Conservation (phyloP, 495 filamentous ascomycete genomes). For the Poronia punctata region DNA sequence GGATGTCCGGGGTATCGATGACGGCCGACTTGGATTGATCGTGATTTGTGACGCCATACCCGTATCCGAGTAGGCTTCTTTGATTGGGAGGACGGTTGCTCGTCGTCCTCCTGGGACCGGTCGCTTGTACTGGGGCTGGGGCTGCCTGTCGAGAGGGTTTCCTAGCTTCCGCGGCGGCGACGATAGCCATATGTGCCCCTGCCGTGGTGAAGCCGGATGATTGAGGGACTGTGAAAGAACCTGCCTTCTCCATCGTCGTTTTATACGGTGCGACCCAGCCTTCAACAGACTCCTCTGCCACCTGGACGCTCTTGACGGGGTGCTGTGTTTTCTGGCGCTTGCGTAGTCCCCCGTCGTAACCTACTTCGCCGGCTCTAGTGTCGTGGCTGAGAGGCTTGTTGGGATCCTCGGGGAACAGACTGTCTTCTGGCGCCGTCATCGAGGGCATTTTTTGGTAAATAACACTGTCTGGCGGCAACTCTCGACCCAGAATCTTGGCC, state of each 20-base stretch:
- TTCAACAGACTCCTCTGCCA: slow-evolving; percentile 17
- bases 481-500: slow-evolving; percentile 33
- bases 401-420: slow-evolving; percentile 29
- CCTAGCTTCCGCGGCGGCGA: slow-evolving; percentile 22
- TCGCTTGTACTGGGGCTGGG: slow-evolving; percentile 10
- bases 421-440: slow-evolving; percentile 35
- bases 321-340: slow-evolving; percentile 26
- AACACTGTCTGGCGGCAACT: slow-evolving; percentile 28
- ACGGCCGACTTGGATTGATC: slow-evolving; percentile 18
- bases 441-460: slow-evolving; percentile 37
- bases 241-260: slow-evolving; percentile 41
- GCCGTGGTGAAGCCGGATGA: slow-evolving; percentile 37
- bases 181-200: slow-evolving; percentile 31
- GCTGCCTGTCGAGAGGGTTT: slow-evolving; percentile 11
- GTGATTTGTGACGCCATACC: slow-evolving; percentile 23
- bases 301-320: slow-evolving; percentile 12
- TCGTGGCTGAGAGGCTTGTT: slow-evolving; percentile 20
- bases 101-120: slow-evolving; percentile 15
- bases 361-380: slow-evolving; percentile 1
- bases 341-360: slow-evolving; percentile 11
- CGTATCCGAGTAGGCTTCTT: slow-evolving; percentile 34
- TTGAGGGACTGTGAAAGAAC: slow-evolving; percentile 35
- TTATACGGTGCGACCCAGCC: slow-evolving; percentile 28
- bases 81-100: slow-evolving; percentile 32
- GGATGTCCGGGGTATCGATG: slow-evolving; percentile 2